Evolutionary conservation across 306 rosid genomes (phyloP), one percentile per base, ranked within the genome.

Genomic region (Notholithocarpus densiflorus): DNA sequence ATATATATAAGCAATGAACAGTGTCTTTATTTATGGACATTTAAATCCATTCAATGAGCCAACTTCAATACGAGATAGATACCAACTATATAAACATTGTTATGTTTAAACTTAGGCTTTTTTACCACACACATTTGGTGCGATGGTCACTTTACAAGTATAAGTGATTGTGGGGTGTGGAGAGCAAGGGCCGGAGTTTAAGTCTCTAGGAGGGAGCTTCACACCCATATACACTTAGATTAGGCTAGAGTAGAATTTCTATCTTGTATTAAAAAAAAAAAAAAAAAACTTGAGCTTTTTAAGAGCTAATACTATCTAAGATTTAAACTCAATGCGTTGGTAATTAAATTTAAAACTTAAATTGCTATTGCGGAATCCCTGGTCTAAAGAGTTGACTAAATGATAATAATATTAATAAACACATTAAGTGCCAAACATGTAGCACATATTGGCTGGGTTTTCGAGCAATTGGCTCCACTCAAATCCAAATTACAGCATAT

Each of bases 121-220:
- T 26, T 6, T 6, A 5, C 1, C 8, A 34, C 1, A 34, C 0
- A 34, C 0, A 0, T 5, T 5, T 34, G 1, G 0, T 34, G 1
- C 0, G 0, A 5, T 34, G 0, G 0, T 34, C 8, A 34, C 9
- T 34, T 0, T 0, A 34, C 8, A 34, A 34, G 0, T 34, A 34
- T 34, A 34, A 6, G 2, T 6, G 0, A 0, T 34, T 6, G 40
- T 34, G 0, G 0, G 9, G 2, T 34, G 2, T 34, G 2, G 9
- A 0, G 8, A 0, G 0, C 0, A 34, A 34, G 0, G 0, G 9
- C 0, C 0, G 0, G 2, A 0, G 9, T 6, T 34, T 6, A 34
- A 34, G 0, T 34, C 0, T 34, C 0, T 0, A 34, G 0, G 2
- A 34, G 0, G 1, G 0, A 34, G 0, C 0, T 34, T 6, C 9